Evolutionary conservation across 2,329 filamentous ascomycete genomes (phyloP), one percentile per base, ranked within the genome.

Genomic region (Colletotrichum destructivum): DNA sequence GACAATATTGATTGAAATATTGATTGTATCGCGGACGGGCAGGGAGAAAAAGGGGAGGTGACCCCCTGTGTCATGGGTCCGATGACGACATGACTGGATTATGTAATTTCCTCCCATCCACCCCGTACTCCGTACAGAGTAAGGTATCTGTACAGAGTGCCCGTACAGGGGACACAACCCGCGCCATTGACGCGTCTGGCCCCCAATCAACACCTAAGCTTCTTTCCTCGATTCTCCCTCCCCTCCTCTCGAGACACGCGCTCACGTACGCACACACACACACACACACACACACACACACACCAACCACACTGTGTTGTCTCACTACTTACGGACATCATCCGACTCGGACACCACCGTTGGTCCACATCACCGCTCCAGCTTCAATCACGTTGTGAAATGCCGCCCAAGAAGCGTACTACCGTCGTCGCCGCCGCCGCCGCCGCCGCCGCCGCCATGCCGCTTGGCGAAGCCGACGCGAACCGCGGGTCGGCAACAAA

Each of bases 381-480:
- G 16, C n/a, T 16, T 38, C 23, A 59, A 59, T 60, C n/a, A 35
- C n/a, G 35, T 40, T 13, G 4, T 9, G 26, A 13, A 26, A 38
- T 66, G 67, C 67, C 62, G 62, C 67, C 62, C 40, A 56, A 55
- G 47, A 61, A 47, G 2, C 31, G 31, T 35, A 8, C 31, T 9
- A 46, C 62, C 6, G 42, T 54, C 13, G 21, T n/a, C n/a, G n/a
- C n/a, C n/a, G n/a, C 46, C 1, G 35, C 42, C 1, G 59, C 67
- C n/a, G 23, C 13, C 13, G 7, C 51, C 26, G 26, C 49, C 0
- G 23, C n/a, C 7, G 13, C 44, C 26, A n/a, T 8, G 56, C 57
- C 69, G 44, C 66, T 71, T 18, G 59, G 44, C 40, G 59, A 69
- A 40, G 46, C n/a, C 42, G 54, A 72, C 60, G 18, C 54, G 47